phyloP scores from a whole-genome alignment of 2,329 filamentous ascomycete species.

The Albophoma yamanashiensis region DNA sequence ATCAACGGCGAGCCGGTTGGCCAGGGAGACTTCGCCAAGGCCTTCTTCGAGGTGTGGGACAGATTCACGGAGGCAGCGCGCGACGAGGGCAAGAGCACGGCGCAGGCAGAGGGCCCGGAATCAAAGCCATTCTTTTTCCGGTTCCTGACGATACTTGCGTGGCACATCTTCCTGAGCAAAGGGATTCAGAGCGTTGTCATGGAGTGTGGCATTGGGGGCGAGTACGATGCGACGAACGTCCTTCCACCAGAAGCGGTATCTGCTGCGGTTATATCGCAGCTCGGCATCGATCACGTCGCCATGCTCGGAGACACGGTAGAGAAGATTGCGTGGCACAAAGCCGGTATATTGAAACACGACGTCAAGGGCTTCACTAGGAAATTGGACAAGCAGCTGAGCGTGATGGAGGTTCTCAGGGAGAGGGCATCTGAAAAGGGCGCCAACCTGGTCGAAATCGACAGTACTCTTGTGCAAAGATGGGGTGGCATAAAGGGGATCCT shows the following conservation, averaged over 20 bases:
- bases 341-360: constrained; percentile 68
- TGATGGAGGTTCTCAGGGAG: constrained; percentile 42
- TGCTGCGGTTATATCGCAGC: constrained; percentile 62
- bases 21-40: constrained; percentile 57
- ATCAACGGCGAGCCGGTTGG: constrained; percentile 64
- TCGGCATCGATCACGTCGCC: constrained; percentile 77
- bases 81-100: constrained; percentile 19
- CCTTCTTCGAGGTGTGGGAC: constrained; percentile 83
- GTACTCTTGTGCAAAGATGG: constrained; percentile 27
- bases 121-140: constrained; percentile 88
- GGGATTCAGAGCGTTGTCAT: constrained; percentile 71
- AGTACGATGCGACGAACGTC: constrained; percentile 88
- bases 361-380: constrained; percentile 26
- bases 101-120: constrained; percentile 39
- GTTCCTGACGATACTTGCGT: constrained; percentile 78
- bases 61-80: constrained; percentile 30
- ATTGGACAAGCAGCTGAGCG: constrained; percentile 20
- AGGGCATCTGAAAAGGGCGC: constrained; percentile 48
- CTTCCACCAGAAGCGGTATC: constrained; percentile 52
- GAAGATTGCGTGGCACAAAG: constrained; percentile 85
- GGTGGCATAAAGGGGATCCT: constrained; percentile 30
- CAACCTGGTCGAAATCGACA: constrained; percentile 29
- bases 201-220: constrained; percentile 89
- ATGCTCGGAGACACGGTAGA: constrained; percentile 72
- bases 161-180: constrained; percentile 71